These are phyloP conservation scores for Podaxis pistillaris DNA, from an alignment of 768 basidiomycete genomes.

Conservation along the genomic window DNA sequence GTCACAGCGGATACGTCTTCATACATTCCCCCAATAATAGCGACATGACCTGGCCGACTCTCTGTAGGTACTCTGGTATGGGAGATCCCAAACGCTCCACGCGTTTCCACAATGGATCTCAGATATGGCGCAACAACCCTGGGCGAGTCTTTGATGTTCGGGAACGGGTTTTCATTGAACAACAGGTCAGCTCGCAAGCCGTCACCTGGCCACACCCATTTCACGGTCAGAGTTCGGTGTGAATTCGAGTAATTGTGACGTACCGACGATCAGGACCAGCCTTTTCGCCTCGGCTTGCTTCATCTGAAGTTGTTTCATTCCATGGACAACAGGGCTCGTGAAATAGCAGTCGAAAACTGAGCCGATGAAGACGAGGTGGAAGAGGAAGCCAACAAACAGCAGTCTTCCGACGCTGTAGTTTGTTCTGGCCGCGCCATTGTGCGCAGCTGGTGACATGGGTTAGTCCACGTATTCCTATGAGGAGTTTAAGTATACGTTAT, in stretches of 20 bases:
- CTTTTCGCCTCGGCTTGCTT: conserved; percentile 57
- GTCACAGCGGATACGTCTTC: conserved; percentile 89
- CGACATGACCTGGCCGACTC: conserved; percentile 85
- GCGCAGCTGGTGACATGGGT: conserved; percentile 1
- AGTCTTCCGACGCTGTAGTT: conserved; percentile 43
- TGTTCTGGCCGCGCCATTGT: conserved; percentile 1
- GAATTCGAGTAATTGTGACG: conserved; percentile 16
- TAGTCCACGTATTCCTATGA: neutral
- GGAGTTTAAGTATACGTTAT: neutral
- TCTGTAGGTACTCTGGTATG: conserved; percentile 89
- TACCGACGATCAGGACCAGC: conserved; percentile 79
- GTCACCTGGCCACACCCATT: conserved; percentile 50
- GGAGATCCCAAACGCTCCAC: conserved; percentile 81
- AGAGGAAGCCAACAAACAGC: conserved; percentile 65
- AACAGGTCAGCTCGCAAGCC: conserved; percentile 82
- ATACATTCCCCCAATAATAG: conserved; percentile 91
- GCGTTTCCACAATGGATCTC: conserved; percentile 58
- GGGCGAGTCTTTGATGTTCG: conserved; percentile 46
- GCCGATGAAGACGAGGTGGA: conserved; percentile 71
- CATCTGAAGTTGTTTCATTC: conserved; percentile 59
- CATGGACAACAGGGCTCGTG: conserved; percentile 77
- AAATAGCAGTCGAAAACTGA: conserved; percentile 89
- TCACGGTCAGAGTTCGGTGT: neutral
- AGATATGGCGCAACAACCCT: conserved; percentile 73
- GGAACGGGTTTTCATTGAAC: conserved; percentile 63